Base-by-base conservation (phyloP, 2,329 filamentous ascomycete genomes). In the Pleomassaria siparia region DNA sequence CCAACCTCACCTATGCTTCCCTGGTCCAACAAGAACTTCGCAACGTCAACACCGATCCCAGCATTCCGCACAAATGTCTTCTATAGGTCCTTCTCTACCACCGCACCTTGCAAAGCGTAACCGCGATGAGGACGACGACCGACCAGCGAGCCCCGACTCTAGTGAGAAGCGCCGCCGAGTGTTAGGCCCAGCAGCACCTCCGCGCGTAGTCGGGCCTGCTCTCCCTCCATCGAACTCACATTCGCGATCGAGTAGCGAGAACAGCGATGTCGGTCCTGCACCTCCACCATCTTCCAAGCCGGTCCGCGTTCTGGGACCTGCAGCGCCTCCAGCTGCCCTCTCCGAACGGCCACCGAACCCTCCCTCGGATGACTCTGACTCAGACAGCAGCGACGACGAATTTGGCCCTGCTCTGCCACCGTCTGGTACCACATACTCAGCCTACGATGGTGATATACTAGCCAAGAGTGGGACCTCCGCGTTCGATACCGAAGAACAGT, bases 41-140 rank as follows among this genome's bases (percentile, higher is more conserved):
- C 24, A 18, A n/a, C n/a, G n/a, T n/a, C n/a, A n/a, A n/a, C n/a
- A n/a, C n/a, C 5, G 18, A 41, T 25, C 35, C 29, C 30, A 22
- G 22, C 24, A 71, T 62, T 62, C 43, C 12, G 43, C 51, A 56
- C 56, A 15, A 16, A 89, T 89, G 86, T 75, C 84, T 42, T 83
- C 82, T 26, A 84, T 89, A 62, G 87, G 87, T 4, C 87, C 88
- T 12, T 77, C 84, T 50, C 70, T 91, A 20, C 87, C 88, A 11
- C 79, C 86, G 4, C 83, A 88, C 52, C 77, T 87, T 33, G 58
- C 77, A 10, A 76, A 81, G 67, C 63, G 72, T 53, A 72, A 82
- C 77, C 72, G 72, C 68, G 57, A 77, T 55, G 69, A 72, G 48
- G 71, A 77, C 25, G 73, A 72, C 49, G 59, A 70, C 10, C 46